Evolutionary conservation across 2,329 filamentous ascomycete genomes (phyloP), one percentile per base, ranked within the genome.

Genomic region (Sporothrix brunneoviolacea): DNA sequence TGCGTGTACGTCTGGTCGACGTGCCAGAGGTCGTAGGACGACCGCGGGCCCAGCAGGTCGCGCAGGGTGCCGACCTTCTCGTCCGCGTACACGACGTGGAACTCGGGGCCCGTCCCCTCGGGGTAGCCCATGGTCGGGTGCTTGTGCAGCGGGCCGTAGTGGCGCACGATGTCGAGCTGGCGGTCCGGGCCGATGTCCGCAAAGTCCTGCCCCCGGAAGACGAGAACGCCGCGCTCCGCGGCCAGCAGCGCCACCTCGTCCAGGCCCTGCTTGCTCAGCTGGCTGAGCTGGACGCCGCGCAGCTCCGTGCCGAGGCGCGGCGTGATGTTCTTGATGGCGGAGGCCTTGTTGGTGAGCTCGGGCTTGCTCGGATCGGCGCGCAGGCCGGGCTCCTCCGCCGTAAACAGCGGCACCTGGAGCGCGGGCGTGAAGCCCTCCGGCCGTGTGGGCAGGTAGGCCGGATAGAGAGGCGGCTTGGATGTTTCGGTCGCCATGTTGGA

Each of bases 1-100:
- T 79, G 72, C 70, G 95, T 91, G 63, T 94, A 95, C 0, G 86
- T 87, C 3, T 95, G 84, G 60, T 95, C 91, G 0, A 84, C 86
- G 69, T 95, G 90, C 89, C 90, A 95, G 6, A 88, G 87, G 2
- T 93, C 82, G 1, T 84, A 86, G 66, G 84, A 91, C 2, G 86
- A 89, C n/a, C 85, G 77, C 37, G 79, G 79, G 54, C 61, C 71
- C 51, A 88, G 80, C 12, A 55, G 51, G 36, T 75, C 68, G 9
- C 52, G 52, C 5, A 54, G 48, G 10, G 75, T 67, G 12, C 74
- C 77, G 2, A 72, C 77, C 7, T 74, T 80, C 60, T 88, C 83
- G 21, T 80, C 81, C 72, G 51, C 83, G 64, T 88, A 83, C 7
- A 88, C 84, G 4, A 88, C 73, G 62, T 88, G 84, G 36, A 88